A percentile compares a stretch with the other conserved stretches of the same genome.
These are phyloP conservation scores for Trichosporon asahii DNA, from an alignment of 1,284 basidiomycete genomes.

Conservation along the genomic window DNA sequence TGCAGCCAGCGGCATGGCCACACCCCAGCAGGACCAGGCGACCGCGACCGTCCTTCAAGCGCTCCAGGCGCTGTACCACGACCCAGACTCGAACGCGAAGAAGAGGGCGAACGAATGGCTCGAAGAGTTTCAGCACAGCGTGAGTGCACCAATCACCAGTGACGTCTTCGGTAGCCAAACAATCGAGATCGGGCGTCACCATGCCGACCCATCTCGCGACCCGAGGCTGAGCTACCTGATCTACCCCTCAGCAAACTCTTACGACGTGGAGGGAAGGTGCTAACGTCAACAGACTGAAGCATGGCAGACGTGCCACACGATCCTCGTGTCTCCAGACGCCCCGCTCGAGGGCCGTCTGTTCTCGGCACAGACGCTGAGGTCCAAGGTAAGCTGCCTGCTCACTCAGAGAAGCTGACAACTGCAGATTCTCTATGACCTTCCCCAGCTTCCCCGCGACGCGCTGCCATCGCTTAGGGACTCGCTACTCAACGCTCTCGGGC, in stretches of 20 bases:
- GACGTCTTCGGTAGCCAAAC: not conserved
- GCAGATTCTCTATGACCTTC: slow-evolving; percentile 92
- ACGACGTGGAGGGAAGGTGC: slow-evolving; percentile 1
- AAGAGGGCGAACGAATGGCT: slow-evolving; percentile 86
- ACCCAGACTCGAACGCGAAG: slow-evolving; percentile 76
- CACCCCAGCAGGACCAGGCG: slow-evolving; percentile 28
- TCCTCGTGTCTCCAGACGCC: slow-evolving; percentile 75
- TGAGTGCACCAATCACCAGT: slow-evolving; percentile 57
- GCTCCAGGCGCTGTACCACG: slow-evolving; percentile 56
- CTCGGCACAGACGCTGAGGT: slow-evolving; percentile 92
- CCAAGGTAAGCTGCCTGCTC: slow-evolving; percentile 66
- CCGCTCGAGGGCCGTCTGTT: slow-evolving; percentile 83
- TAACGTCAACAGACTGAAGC: slow-evolving; percentile 70
- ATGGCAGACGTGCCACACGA: slow-evolving; percentile 89
- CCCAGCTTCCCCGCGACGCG: slow-evolving; percentile 73
- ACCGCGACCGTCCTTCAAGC: slow-evolving; percentile 49
- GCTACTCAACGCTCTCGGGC: slow-evolving; percentile 70
- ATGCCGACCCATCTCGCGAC: not conserved
- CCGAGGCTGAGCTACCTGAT: not conserved
- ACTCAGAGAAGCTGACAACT: not conserved
- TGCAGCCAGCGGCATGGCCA: slow-evolving; percentile 23
- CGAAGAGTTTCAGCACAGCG: slow-evolving; percentile 93
- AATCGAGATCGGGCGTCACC: not conserved
- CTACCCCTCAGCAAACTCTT: not conserved
- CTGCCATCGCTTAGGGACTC: slow-evolving; percentile 81